These are phyloP conservation scores for Pythium angustatum DNA, from an alignment of 352 stramenopile genomes.

Conservation along the genomic window DNA sequence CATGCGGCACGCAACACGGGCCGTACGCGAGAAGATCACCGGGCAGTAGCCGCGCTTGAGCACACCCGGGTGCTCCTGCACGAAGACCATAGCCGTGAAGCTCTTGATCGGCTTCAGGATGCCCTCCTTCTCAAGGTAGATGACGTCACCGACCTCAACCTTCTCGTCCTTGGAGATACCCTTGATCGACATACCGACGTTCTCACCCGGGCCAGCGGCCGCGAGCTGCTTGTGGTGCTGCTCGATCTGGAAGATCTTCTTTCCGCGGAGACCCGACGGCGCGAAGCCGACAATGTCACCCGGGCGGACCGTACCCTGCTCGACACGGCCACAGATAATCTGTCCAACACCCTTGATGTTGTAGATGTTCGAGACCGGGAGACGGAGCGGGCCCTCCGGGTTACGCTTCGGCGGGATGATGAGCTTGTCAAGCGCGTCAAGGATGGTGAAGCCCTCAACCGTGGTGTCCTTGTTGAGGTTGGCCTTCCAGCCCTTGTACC, in stretches of 20 bases:
- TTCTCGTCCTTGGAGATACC: slow-evolving; percentile 78
- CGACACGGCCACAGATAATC: slow-evolving; percentile 72
- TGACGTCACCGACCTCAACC: slow-evolving; percentile 54
- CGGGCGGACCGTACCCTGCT: slow-evolving; percentile 63
- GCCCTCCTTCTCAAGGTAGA: slow-evolving; percentile 43
- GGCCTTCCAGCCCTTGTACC: slow-evolving; percentile 81
- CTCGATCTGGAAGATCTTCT: slow-evolving; percentile 82
- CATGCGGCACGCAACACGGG: slow-evolving; percentile 85
- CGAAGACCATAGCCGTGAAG: slow-evolving; percentile 75
- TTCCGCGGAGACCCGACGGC: slow-evolving; percentile 52
- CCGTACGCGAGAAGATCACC: slow-evolving; percentile 80
- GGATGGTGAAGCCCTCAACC: slow-evolving; percentile 47
- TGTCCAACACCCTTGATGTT: slow-evolving; percentile 86
- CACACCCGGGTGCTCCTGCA: slow-evolving; percentile 77
- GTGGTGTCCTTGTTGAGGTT: slow-evolving; percentile 47
- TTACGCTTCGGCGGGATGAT: slow-evolving; percentile 58
- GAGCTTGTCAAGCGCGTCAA: slow-evolving; percentile 59
- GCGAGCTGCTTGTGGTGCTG: slow-evolving; percentile 78
- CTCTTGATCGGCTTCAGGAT: slow-evolving; percentile 55
- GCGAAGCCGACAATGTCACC: slow-evolving; percentile 71
- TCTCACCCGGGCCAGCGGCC: slow-evolving; percentile 64
- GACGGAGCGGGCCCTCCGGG: slow-evolving; percentile 55
- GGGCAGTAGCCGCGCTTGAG: slow-evolving; percentile 76
- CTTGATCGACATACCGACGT: slow-evolving; percentile 83
- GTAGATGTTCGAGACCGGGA: slow-evolving; percentile 81